Percentiles rank a stretch among this genome's conserved stretches.
Conservation (phyloP, 1,284 basidiomycete species). For the Cryptococcus floricola region DNA sequence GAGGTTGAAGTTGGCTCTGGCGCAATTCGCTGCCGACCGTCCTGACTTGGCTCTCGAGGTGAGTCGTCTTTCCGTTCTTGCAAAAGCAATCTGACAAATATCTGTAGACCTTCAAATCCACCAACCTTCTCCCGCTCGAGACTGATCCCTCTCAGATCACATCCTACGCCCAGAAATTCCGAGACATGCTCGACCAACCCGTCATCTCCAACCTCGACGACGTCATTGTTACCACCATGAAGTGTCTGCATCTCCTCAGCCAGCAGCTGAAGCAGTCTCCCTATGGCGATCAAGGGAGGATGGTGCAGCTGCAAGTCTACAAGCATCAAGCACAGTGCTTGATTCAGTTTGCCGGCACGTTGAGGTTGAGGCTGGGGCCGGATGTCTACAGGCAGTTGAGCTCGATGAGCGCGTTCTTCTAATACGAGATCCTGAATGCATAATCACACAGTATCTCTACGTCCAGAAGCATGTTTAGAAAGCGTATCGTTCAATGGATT, state of each 20-base stretch:
- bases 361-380: constrained; percentile 82
- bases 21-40: constrained; percentile 67
- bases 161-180: constrained; percentile 83
- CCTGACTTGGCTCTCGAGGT: constrained; percentile 78
- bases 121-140: constrained; percentile 83
- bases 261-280: constrained; percentile 69
- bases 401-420: constrained; percentile 34
- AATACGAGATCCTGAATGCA: background rate
- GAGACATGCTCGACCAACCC: constrained; percentile 70
- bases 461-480: too few species aligned
- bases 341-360: constrained; percentile 80
- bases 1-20: constrained; percentile 75
- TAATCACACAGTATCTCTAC: background rate
- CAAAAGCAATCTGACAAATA: background rate
- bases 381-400: constrained; percentile 84
- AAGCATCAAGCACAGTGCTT: constrained; percentile 52
- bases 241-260: constrained; percentile 75
- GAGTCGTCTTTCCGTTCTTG: constrained; percentile 27
- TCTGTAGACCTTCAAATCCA: constrained; percentile 75
- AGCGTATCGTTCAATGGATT: too few species aligned
- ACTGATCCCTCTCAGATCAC: constrained; percentile 83
- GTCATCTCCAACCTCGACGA: constrained; percentile 85
- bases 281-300: constrained; percentile 55
- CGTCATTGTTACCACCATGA: constrained; percentile 91
- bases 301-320: constrained; percentile 36